A percentile compares a stretch with the other conserved stretches of the same genome.
These are phyloP conservation scores for Arthrobotrys sphaeroides DNA, from an alignment of 2,329 filamentous ascomycete species.

Conservation along the genomic window DNA sequence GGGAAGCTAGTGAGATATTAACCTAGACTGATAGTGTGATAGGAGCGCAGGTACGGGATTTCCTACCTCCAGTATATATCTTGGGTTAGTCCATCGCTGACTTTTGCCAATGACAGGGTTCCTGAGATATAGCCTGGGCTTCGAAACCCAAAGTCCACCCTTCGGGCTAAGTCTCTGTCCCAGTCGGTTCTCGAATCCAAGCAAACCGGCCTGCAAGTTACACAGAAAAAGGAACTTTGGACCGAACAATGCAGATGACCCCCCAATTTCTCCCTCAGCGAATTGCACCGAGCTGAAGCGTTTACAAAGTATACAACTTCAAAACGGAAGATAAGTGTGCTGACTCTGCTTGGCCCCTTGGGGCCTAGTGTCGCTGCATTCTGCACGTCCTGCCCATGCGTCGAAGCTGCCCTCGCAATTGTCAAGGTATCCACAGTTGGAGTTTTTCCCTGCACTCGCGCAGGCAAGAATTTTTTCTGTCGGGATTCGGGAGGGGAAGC, in stretches of 20 bases:
- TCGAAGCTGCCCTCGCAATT: slow-evolving; percentile 30
- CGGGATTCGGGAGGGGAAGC: slow-evolving; percentile 4
- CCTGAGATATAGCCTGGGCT: slow-evolving; percentile 33
- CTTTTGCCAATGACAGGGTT: slow-evolving; percentile 46
- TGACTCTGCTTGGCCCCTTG: slow-evolving; percentile 42
- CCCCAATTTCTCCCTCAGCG: background rate
- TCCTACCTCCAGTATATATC: slow-evolving; percentile 6
- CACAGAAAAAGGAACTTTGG: slow-evolving; percentile 43
- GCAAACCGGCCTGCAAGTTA: slow-evolving; percentile 33
- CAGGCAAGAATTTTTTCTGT: slow-evolving; percentile 8
- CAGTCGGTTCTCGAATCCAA: background rate
- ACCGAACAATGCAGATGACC: slow-evolving; percentile 47
- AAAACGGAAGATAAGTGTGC: slow-evolving; percentile 46
- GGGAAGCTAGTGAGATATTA: background rate
- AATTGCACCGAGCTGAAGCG: slow-evolving; percentile 19
- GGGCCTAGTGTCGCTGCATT: slow-evolving; percentile 38
- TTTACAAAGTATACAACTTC: slow-evolving; percentile 46
- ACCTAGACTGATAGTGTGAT: slow-evolving; percentile 2
- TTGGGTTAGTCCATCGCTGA: slow-evolving; percentile 17
- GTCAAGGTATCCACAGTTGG: slow-evolving; percentile 23
- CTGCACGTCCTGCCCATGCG: slow-evolving; percentile 35
- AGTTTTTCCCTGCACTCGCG: slow-evolving; percentile 25
- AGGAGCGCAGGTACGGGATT: slow-evolving; percentile 20
- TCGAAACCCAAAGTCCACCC: background rate
- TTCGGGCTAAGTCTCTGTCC: background rate